Base-by-base conservation (phyloP, 495 filamentous ascomycete species). In the Cryomyces minteri region DNA sequence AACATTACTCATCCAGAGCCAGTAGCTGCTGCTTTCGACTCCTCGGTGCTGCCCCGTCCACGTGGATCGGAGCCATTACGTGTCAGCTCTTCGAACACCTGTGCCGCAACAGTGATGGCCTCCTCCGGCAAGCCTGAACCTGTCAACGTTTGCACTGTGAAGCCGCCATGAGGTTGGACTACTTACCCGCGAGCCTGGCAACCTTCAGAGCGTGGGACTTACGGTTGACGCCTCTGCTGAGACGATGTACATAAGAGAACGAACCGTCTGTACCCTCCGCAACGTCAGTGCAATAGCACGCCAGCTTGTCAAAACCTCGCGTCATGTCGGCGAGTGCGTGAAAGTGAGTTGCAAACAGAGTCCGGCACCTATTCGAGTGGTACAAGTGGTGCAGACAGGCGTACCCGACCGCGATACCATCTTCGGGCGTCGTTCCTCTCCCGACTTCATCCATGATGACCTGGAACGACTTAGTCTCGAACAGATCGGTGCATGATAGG, bases 361-460 rank as follows among this genome's bases (percentile, higher is more conserved):
- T 76, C 4, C 90, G 77, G 52, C 79, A 84, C 52, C 68, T 67
- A 57, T 88, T 94, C 4, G 75, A 68, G 44, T 75, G 65, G 47
- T 84, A 75, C 32, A 98, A 63, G 60, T 94, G 84, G 52, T 88
- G 71, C 33, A 98, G 65, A 54, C 77, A 82, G 1, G 90, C 90
- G 57, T 84, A 95, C 5, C 84, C 86, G 8, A 98, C 76, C 2
- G 90, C 92, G 7, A 79, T 69, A 4, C 90, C 92, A 55, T 95
- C 92, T 48, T 83, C 77, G 0, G 90, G 86, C 3, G 88, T 92
- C 6, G 92, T 98, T 2, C 90, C 90, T 18, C 90, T 73, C 0
- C 90, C 90, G 14, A 98, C 79, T 65, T 98, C 90, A 57, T 98
- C 90, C 88, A 98, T 96, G 56, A 98, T 85, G n/a, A 96, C 51